Conservation (phyloP, 768 basidiomycete species). For the Mycena indigotica region DNA sequence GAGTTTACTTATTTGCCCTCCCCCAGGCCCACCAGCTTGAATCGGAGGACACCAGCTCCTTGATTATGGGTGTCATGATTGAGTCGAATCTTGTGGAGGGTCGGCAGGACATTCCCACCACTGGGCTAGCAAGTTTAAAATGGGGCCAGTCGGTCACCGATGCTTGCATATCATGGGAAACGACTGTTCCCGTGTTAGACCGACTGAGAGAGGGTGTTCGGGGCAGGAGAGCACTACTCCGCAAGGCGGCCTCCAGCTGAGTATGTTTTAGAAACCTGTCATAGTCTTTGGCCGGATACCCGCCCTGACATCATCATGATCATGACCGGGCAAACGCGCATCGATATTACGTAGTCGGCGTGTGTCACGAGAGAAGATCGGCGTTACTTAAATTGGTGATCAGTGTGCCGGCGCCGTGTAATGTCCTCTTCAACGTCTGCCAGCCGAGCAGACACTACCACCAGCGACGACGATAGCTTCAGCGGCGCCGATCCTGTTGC, state of each 20-base stretch:
- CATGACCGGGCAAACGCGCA: background rate
- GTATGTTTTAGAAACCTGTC: too few relatives aligned
- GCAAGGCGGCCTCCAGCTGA: constrained; percentile 29
- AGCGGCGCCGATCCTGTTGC: background rate
- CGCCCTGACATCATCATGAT: too few relatives aligned
- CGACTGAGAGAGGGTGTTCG: constrained; percentile 86
- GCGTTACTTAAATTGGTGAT: too few relatives aligned
- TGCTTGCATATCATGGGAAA: constrained; percentile 89
- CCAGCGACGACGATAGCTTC: constrained; percentile 5
- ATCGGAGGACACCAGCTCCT: constrained; percentile 64
- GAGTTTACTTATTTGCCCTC: constrained; percentile 22
- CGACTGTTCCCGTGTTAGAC: constrained; percentile 79
- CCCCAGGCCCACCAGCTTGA: constrained; percentile 72
- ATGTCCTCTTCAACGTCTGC: too few relatives aligned
- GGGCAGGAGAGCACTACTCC: constrained; percentile 62
- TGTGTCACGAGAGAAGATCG: too few relatives aligned
- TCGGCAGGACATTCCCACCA: constrained; percentile 78
- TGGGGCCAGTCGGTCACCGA: constrained; percentile 90
- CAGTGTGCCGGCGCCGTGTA: too few relatives aligned
- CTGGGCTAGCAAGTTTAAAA: constrained; percentile 70
- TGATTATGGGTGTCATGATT: constrained; percentile 94
- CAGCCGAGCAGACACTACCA: constrained; percentile 11
- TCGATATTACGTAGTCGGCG: background rate
- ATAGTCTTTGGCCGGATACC: too few relatives aligned
- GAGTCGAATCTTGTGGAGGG: constrained; percentile 91